Conservation (phyloP, 2,329 filamentous ascomycete genomes). For the Orbilia ellipsospora region DNA sequence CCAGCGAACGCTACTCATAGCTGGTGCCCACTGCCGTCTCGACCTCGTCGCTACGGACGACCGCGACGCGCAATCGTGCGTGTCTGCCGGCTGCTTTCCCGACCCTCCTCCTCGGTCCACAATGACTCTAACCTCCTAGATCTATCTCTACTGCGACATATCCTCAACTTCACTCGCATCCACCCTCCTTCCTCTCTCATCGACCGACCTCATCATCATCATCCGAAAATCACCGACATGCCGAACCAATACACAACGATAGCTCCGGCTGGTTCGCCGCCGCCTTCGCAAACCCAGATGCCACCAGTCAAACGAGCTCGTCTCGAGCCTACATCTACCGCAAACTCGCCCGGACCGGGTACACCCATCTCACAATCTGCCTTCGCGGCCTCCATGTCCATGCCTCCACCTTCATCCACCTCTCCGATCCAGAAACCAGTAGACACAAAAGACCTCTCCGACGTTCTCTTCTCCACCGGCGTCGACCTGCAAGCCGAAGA, state of each 20-base stretch:
- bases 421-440: slow-evolving; percentile 57
- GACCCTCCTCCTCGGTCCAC: background rate
- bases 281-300: slow-evolving; percentile 31
- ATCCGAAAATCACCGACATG: background rate
- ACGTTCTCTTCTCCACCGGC: slow-evolving; percentile 59
- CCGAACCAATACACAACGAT: slow-evolving; percentile 24
- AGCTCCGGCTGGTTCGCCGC: slow-evolving; percentile 45
- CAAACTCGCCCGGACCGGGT: slow-evolving; percentile 36
- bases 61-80: slow-evolving; percentile 20
- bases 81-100: slow-evolving; percentile 23
- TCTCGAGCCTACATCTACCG: slow-evolving; percentile 33
- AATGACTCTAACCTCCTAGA: slow-evolving; percentile 32
- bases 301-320: slow-evolving; percentile 45
- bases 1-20: no score
- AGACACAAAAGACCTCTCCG: slow-evolving; percentile 59
- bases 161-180: background rate
- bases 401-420: slow-evolving; percentile 51
- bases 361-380: slow-evolving; percentile 38
- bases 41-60: background rate
- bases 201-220: no score
- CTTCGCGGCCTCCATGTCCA: slow-evolving; percentile 46
- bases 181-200: background rate
- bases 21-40: background rate
- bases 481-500: slow-evolving; percentile 59
- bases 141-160: slow-evolving; percentile 5